These are phyloP conservation scores for Thymus mandschuricus DNA, from an alignment of 257 asterid genomes.

Conservation along the genomic window DNA sequence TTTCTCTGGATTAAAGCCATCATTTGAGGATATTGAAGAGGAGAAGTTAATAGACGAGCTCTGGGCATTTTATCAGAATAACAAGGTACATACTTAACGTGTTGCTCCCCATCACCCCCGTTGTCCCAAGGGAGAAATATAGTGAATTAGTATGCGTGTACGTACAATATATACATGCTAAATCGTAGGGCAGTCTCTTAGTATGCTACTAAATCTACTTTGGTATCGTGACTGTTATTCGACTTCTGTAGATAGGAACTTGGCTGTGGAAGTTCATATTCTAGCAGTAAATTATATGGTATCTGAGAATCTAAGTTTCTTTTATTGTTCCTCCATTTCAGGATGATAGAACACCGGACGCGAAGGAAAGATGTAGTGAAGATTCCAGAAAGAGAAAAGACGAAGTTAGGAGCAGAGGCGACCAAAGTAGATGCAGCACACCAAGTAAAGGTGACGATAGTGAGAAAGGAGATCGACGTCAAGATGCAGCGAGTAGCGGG, in stretches of 20 bases:
- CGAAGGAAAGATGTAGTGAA: slow-evolving; percentile 31
- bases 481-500: slow-evolving; percentile 25
- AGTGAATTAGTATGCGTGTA: not conserved
- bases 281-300: no score
- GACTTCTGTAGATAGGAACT: not conserved
- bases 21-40: slow-evolving; percentile 56
- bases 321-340: slow-evolving; percentile 26
- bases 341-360: slow-evolving; percentile 37
- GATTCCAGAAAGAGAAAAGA: slow-evolving; percentile 9
- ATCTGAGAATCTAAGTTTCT: not conserved
- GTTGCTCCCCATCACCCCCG: not conserved
- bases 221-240: not conserved
- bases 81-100: slow-evolving; percentile 48
- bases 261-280: no score
- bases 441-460: slow-evolving; percentile 17
- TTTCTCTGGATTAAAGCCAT: slow-evolving; percentile 60
- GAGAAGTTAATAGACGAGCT: slow-evolving; percentile 48
- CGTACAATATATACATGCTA: not conserved
- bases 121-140: not conserved
- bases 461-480: slow-evolving; percentile 10
- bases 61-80: slow-evolving; percentile 57
- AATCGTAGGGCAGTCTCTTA: not conserved
- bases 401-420: slow-evolving; percentile 6
- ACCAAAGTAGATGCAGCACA: slow-evolving; percentile 7
- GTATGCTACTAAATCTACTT: not conserved